Evolutionary conservation across 805 yeast genomes (phyloP), one percentile per base, ranked within the genome.

Genomic region (Ogataea thermomethanolica): DNA sequence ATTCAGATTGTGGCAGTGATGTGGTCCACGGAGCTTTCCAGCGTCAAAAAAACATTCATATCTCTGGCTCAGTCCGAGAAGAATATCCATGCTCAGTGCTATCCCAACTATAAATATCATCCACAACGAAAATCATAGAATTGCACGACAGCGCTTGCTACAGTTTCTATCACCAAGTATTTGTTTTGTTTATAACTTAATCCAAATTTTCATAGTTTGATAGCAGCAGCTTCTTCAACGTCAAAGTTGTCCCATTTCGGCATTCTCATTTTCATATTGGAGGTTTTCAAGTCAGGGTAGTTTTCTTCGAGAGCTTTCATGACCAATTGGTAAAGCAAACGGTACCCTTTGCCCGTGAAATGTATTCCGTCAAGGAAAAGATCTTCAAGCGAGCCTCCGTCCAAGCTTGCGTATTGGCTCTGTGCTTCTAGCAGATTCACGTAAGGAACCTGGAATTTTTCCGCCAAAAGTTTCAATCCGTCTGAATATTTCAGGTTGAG

Each of bases 391-490:
- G 48, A 22, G 9, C 50, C 47, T n/a, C 47, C 46, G 2, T 29
- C 30, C 3, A 38, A 38, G 22, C 40, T 33, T 20, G 48, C 44
- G 27, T 44, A 51, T 8, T 48, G 20, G 8, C 49, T 50, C 45
- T 84, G 75, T 1, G 64, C 67, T 4, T 59, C 46, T 66, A 75
- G 74, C 29, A 83, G 54, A 48, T 82, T 74, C 3, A 85, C 68
- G 49, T 74, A 80, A 1, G 89, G 81, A 0, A 82, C 68, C 0
- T 62, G 48, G 21, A 64, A 58, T 20, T 66, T 64, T 2, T 43
- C 35, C 1, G 87, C 80, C 14, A 83, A 64, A 7, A 59, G 45
- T 26, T 58, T 53, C 8, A 80, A 66, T 0, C 74, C 79, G 20
- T 72, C 71, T 2, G 75, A 64, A 57, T 85, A 87, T 36, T 49